phyloP scores from a whole-genome alignment of 2,329 filamentous ascomycete species.

The Chaetomiaceae sp. region DNA sequence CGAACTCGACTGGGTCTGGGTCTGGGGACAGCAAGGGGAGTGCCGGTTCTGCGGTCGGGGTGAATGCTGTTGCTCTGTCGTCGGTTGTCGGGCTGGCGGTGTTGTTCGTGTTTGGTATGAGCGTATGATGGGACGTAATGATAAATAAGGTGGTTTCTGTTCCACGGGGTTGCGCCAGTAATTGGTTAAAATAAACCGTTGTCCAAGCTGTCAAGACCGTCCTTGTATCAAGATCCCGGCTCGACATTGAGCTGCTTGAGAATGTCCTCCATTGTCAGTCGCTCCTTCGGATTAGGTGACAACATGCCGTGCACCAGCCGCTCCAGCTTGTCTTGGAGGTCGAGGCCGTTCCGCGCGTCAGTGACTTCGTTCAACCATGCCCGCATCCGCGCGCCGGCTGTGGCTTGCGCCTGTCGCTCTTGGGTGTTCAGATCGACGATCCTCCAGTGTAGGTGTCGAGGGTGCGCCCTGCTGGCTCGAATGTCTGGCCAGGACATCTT shows the following conservation, averaged over 20 bases:
- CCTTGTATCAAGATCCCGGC: conserved; percentile 22
- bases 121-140: conserved; percentile 18
- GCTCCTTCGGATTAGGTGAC: conserved; percentile 44
- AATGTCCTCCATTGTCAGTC: conserved; percentile 51
- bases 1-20: conserved; percentile 21
- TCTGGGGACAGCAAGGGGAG: background rate
- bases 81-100: conserved; percentile 36
- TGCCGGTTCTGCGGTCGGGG: conserved; percentile 21
- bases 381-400: conserved; percentile 49
- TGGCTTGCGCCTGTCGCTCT: conserved; percentile 25
- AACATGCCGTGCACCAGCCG: conserved; percentile 51
- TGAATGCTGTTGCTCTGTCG: conserved; percentile 29
- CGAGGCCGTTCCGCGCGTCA: conserved; percentile 43
- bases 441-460: conserved; percentile 51
- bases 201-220: too few relatives aligned
- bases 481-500: conserved; percentile 53
- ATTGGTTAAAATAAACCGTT: too few relatives aligned
- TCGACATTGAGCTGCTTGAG: conserved; percentile 40
- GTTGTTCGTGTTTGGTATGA: conserved; percentile 36
- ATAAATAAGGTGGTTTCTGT: too few relatives aligned
- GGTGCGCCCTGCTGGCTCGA: conserved; percentile 43
- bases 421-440: conserved; percentile 54
- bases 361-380: conserved; percentile 52
- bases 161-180: too few relatives aligned
- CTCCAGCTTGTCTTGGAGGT: conserved; percentile 46